Evolutionary conservation across 441 rosid genomes (phyloP).

Genomic region (Erodium trifolium): DNA sequence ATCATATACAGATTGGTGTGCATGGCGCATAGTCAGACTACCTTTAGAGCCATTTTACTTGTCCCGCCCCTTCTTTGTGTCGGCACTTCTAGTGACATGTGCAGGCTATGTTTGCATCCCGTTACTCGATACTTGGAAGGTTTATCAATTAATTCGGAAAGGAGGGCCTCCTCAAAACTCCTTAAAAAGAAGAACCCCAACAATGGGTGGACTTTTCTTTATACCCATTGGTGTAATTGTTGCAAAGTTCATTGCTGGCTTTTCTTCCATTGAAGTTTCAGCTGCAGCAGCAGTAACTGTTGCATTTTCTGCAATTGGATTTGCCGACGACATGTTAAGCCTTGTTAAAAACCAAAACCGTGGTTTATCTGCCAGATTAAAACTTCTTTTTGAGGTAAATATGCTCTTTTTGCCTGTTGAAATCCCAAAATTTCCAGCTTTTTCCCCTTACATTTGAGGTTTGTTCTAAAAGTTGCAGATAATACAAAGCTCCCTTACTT

Average conservation of each 20-base stretch:
- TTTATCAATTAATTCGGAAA: constrained; percentile 36
- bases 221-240: constrained; percentile 69
- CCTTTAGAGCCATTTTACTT: constrained; percentile 68
- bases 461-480: constrained; percentile 12
- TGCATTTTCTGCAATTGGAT: constrained; percentile 63
- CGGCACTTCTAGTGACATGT: constrained; percentile 45
- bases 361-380: constrained; percentile 48
- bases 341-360: constrained; percentile 27
- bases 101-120: constrained; percentile 74
- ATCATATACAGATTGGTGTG: constrained; percentile 64
- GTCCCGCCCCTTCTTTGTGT: constrained; percentile 57
- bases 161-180: constrained; percentile 34
- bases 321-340: constrained; percentile 51
- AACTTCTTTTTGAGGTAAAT: constrained; percentile 56
- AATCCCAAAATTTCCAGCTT: background rate
- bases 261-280: constrained; percentile 58
- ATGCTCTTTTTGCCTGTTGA: background rate
- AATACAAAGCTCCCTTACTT: constrained; percentile 17
- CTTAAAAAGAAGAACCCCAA: constrained; percentile 54
- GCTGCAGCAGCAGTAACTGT: constrained; percentile 66
- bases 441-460: background rate
- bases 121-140: constrained; percentile 44
- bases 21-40: constrained; percentile 87
- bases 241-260: constrained; percentile 39
- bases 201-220: constrained; percentile 84